Evolutionary conservation across 179 eudicot species (phyloP), one percentile per base, ranked within the genome.

Genomic region (Corrigiola litoralis): DNA sequence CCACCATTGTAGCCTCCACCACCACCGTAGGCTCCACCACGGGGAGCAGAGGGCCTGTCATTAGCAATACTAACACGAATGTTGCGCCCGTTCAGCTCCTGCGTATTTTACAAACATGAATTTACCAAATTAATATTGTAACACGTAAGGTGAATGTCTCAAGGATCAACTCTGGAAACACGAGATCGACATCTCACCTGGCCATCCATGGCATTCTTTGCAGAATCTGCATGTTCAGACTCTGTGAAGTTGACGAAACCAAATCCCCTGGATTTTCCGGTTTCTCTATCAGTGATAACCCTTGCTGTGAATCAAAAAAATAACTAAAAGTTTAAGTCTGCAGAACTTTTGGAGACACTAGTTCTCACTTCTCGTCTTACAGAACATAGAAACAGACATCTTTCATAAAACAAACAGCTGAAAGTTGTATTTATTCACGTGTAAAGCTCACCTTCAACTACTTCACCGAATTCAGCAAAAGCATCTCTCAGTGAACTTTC

Each of bases 131-230:
- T n/a, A n/a, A n/a, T n/a, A n/a, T n/a, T n/a, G n/a, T n/a, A n/a
- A n/a, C n/a, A n/a, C n/a, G n/a, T n/a, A 38, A 8, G 17, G 17
- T 16, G 13, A 21, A 29, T 31, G 29, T 52, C 10, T 25, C 24
- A 32, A 12, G 32, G 23, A 65, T 7, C 13, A 18, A 0, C 24
- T 11, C 40, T 8, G 2, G 4, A 9, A 57, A 32, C 5, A 16
- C 40, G 21, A 12, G 12, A 1, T 1, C n/a, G n/a, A n/a, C n/a
- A n/a, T n/a, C n/a, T n/a, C n/a, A n/a, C 89, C 88, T 85, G 85
- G 25, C 97, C 95, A 76, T 90, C 97, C 97, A 90, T 90, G 48
- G 89, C 86, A 69, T 84, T 92, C 72, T 82, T 90, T 23, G 97
- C 95, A 55, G 73, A 70, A 57, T 49, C 59, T 40, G 97, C 97